Percentiles rank a stretch among this genome's conserved stretches.
These are phyloP conservation scores for Euryodendron excelsum DNA, from an alignment of 148 eudicot species.

Conservation along the genomic window DNA sequence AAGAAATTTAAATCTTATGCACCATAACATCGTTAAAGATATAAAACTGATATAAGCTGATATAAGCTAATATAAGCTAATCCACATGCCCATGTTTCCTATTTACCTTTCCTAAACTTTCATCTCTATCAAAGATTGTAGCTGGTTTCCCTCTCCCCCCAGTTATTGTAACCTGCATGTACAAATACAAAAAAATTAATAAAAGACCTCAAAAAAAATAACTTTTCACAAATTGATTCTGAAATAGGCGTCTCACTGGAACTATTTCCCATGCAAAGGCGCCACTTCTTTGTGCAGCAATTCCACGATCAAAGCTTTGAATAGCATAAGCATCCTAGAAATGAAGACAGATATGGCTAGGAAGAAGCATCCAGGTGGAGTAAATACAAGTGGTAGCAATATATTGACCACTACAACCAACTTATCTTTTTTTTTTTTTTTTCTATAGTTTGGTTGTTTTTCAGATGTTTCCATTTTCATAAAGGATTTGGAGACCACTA, in stretches of 20 bases:
- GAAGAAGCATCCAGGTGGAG: not conserved
- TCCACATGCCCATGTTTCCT: slow-evolving; percentile 24
- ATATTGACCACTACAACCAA: not conserved
- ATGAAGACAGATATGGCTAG: not conserved
- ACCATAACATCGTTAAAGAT: not conserved
- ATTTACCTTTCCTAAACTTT: slow-evolving; percentile 66
- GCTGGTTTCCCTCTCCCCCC: slow-evolving; percentile 60
- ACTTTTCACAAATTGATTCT: not conserved
- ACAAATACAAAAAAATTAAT: not conserved
- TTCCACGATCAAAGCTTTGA: slow-evolving; percentile 77
- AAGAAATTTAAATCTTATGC: not conserved
- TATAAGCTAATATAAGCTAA: not conserved
- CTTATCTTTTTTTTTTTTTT: not conserved
- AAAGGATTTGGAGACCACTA: not conserved
- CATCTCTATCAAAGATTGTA: slow-evolving; percentile 62
- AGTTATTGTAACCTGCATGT: slow-evolving; percentile 50
- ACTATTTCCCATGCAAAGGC: slow-evolving; percentile 90
- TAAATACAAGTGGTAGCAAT: not conserved
- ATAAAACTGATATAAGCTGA: not conserved
- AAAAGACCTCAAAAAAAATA: slow-evolving; percentile 3
- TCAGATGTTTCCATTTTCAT: not conserved
- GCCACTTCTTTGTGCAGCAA: slow-evolving; percentile 70
- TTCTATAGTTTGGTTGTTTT: too few relatives aligned
- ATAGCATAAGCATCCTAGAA: slow-evolving; percentile 72
- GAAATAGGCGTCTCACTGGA: slow-evolving; percentile 51